Percentiles rank a stretch among this genome's conserved stretches.
These are phyloP conservation scores for Suillus lakei DNA, from an alignment of 768 basidiomycete genomes.

Conservation along the genomic window DNA sequence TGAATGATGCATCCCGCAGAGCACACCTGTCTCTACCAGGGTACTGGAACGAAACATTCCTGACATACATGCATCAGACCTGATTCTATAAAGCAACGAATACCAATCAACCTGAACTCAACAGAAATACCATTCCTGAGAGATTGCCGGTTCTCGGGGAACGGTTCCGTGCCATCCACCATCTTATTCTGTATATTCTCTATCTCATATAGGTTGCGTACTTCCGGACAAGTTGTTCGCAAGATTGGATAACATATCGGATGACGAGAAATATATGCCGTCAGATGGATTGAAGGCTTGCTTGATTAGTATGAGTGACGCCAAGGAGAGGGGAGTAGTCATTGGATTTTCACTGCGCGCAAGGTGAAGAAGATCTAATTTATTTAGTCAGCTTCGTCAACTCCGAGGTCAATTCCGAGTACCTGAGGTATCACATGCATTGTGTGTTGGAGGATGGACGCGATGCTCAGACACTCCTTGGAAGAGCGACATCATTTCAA, in stretches of 20 bases:
- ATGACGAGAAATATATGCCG: conserved; percentile 51
- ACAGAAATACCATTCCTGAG: conserved; percentile 54
- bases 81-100: conserved; percentile 13
- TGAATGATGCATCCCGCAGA: conserved; percentile 68
- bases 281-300: conserved; percentile 58
- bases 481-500: conserved; percentile 35
- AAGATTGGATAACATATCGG: conserved; percentile 57
- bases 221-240: conserved; percentile 53
- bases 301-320: conserved; percentile 63
- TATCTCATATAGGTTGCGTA: conserved; percentile 67
- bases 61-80: conserved; percentile 24
- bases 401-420: neutral
- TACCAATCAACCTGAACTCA: conserved; percentile 52
- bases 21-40: conserved; percentile 57
- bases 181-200: conserved; percentile 62
- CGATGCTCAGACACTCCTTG: conserved; percentile 31
- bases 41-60: conserved; percentile 76
- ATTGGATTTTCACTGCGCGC: conserved; percentile 36
- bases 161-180: conserved; percentile 52
- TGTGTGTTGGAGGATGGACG: conserved; percentile 53
- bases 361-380: neutral
- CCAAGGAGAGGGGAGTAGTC: conserved; percentile 65
- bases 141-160: conserved; percentile 52
- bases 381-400: neutral
- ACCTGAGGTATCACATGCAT: conserved; percentile 55